Percentiles rank a stretch among this genome's conserved stretches.
phyloP scores from a whole-genome alignment of 768 basidiomycete genomes.

The Pleurotus tuber-regium region DNA sequence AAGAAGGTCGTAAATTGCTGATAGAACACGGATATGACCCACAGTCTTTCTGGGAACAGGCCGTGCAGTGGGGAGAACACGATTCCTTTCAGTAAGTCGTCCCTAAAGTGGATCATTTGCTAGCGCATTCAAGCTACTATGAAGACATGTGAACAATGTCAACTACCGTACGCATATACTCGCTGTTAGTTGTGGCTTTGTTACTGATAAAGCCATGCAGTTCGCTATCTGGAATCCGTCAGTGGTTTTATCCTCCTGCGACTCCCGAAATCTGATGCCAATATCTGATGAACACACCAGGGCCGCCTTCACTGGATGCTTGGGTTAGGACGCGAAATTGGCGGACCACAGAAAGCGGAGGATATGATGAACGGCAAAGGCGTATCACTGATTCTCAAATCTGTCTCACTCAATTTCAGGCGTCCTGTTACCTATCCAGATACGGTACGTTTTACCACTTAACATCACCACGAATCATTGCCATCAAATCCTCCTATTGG shows the following conservation, averaged over 20 bases:
- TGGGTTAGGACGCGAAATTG: constrained; percentile 54
- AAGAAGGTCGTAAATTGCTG: constrained; percentile 43
- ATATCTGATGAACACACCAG: constrained; percentile 29
- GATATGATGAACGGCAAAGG: constrained; percentile 64
- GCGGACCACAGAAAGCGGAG: constrained; percentile 51
- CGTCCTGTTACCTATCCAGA: constrained; percentile 76
- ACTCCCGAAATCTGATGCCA: background rate
- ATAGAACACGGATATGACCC: constrained; percentile 54
- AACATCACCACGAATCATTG: background rate
- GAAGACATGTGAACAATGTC: constrained; percentile 77
- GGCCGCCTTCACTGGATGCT: constrained; percentile 70
- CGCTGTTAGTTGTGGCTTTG: background rate
- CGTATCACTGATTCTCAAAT: constrained; percentile 73
- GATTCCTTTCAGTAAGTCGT: constrained; percentile 73
- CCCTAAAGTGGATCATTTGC: background rate
- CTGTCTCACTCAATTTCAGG: constrained; percentile 62
- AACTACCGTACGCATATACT: constrained; percentile 56
- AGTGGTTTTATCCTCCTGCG: constrained; percentile 17
- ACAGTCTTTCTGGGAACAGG: constrained; percentile 73
- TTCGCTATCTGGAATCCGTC: constrained; percentile 71
- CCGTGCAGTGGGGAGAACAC: constrained; percentile 77
- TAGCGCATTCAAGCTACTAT: background rate
- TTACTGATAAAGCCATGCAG: constrained; percentile 30
- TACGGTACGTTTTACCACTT: constrained; percentile 46
- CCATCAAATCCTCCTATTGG: constrained; percentile 8